Conservation (phyloP, 2,329 filamentous ascomycete genomes). For the Kalmusia sp. region DNA sequence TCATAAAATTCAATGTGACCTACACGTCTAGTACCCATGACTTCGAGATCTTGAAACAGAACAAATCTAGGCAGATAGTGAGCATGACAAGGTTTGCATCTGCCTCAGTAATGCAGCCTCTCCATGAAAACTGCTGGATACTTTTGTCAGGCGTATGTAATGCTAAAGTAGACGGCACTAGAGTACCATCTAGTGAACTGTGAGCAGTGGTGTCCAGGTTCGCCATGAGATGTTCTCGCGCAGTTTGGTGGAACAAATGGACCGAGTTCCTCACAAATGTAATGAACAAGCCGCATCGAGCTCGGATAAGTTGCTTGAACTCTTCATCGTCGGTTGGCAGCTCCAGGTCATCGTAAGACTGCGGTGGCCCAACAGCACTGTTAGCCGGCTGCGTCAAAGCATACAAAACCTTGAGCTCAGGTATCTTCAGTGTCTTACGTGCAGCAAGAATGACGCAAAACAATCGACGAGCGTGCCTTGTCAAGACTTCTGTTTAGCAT, state of each 20-base stretch:
- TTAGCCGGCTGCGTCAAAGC: background rate
- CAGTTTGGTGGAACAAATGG: constrained; percentile 9
- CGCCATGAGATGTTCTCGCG: constrained; percentile 5
- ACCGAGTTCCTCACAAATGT: constrained; percentile 3
- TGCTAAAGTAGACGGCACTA: background rate
- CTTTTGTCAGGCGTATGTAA: background rate
- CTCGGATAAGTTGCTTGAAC: constrained; percentile 3
- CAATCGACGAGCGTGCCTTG: constrained; percentile 1
- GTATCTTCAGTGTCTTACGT: constrained; percentile 2
- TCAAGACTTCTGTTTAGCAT: constrained; percentile 6
- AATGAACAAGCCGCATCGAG: constrained; percentile 1
- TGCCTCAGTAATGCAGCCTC: background rate
- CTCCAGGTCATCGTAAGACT: background rate
- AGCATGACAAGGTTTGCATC: background rate
- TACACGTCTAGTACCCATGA: constrained; percentile 1
- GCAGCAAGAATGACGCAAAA: constrained; percentile 8
- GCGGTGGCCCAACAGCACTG: background rate
- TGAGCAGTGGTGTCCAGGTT: background rate
- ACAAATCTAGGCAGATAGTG: background rate
- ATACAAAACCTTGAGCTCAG: constrained; percentile 4
- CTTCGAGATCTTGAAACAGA: background rate
- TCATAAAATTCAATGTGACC: background rate
- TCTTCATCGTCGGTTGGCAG: background rate
- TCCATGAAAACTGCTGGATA: background rate
- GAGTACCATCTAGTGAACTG: too few relatives aligned